Evolutionary conservation across 164 flowering plant genomes (phyloP), one percentile per base, ranked within the genome.

Genomic region (Litsea cubeba): DNA sequence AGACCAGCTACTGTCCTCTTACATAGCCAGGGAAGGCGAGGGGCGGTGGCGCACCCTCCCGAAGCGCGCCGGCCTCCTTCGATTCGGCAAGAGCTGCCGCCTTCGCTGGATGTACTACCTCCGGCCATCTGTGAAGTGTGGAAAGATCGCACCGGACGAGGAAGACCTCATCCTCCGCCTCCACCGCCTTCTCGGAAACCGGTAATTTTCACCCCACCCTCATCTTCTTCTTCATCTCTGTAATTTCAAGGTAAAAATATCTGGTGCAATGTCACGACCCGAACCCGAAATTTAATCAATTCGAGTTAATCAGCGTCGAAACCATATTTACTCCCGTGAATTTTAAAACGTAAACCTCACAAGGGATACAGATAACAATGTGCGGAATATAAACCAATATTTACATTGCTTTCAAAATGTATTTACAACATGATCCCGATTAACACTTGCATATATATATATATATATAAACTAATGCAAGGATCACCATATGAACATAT

Each of bases 91-190:
- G 85, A 88, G 91, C 80, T 90, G 94, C 76, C 91, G 94, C 25
- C 94, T 90, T 51, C 87, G 94, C 2, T 90, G 94, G 94, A 86
- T 88, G 94, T 88, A 90, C 71, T 88, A 90, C 71, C 89, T 90
- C 62, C 86, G 90, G 0, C 94, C 94, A 1, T 85, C 84, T 10
- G 87, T 90, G 68, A 90, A 90, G 77, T 86, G 91, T 8, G 94
- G 94, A 70, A 89, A 82, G 71, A 88, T 90, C 79, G 80, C 90
- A 71, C 85, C 88, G 50, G 91, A 87, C 64, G 94, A 90, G 74
- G 94, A 88, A 73, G 91, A 88, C 76, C 90, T 90, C 86, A 90
- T 90, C 71, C 88, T 88, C 66, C 88, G 90, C 69, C 90, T 90
- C 66, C 94, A 90, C 40, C 90, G 88, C 67, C 89, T 88, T 50